Evolutionary conservation across 768 basidiomycete species (phyloP).

Genomic region (Cystofilobasidium bisporidii): DNA sequence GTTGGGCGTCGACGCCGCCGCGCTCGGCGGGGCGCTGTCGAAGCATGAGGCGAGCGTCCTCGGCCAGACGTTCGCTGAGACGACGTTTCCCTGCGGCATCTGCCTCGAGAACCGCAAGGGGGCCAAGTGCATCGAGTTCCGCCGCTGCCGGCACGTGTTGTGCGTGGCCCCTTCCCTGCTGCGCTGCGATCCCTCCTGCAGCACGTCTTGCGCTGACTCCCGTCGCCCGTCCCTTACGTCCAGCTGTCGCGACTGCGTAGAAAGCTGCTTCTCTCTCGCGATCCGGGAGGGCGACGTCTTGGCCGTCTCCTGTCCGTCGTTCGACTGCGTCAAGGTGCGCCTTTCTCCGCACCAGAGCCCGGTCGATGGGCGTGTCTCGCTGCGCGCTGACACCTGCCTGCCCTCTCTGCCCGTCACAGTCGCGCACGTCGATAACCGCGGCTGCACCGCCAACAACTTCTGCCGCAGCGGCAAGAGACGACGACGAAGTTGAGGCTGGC

Average conservation of each 20-base stretch:
- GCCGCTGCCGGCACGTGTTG: constrained; percentile 64
- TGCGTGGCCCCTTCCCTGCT: too few relatives aligned
- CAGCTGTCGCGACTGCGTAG: constrained; percentile 62
- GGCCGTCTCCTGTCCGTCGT: constrained; percentile 70
- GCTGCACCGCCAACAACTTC: not conserved
- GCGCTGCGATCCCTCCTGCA: not conserved
- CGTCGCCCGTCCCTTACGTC: constrained; percentile 12
- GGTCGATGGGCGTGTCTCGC: too few relatives aligned
- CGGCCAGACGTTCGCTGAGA: not conserved
- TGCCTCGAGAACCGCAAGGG: constrained; percentile 11
- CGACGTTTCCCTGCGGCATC: constrained; percentile 13
- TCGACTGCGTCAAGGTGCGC: constrained; percentile 59
- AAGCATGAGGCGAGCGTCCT: not conserved
- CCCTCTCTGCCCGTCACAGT: constrained; percentile 14
- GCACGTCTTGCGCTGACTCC: not conserved
- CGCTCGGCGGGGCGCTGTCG: not conserved
- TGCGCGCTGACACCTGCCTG: constrained; percentile 3
- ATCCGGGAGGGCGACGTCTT: constrained; percentile 69
- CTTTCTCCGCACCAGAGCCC: too few relatives aligned
- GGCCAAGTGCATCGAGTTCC: constrained; percentile 40
- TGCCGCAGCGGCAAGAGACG: constrained; percentile 31
- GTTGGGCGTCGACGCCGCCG: not conserved
- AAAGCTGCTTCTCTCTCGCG: constrained; percentile 71
- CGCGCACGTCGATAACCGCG: not conserved
- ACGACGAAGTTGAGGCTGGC: constrained; percentile 55